Evolutionary conservation across 192 early-diverging fungal genomes (phyloP).

Genomic region (Ambispora gerdemannii): DNA sequence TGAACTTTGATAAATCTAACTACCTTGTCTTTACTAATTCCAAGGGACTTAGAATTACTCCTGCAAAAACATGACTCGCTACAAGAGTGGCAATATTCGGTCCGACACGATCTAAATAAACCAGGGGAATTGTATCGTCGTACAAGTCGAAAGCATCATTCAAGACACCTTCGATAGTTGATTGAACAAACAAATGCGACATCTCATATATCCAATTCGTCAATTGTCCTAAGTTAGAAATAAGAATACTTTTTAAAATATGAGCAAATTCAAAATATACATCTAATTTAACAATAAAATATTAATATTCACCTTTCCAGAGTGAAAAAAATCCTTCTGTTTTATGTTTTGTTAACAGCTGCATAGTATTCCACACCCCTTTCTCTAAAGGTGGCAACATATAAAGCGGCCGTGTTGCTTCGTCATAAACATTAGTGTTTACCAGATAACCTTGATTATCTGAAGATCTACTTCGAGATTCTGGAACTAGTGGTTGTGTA

Average conservation of each 20-base stretch:
- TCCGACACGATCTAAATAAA: slow-evolving; percentile 55
- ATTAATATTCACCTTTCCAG: slow-evolving; percentile 45
- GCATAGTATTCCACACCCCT: slow-evolving; percentile 58
- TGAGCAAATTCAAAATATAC: slow-evolving; percentile 29
- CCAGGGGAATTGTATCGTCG: slow-evolving; percentile 76
- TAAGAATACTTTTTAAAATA: too few species aligned
- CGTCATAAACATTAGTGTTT: slow-evolving; percentile 47
- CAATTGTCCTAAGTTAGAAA: slow-evolving; percentile 60
- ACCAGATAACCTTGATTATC: slow-evolving; percentile 67
- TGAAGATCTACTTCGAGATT: slow-evolving; percentile 43
- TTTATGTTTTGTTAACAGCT: slow-evolving; percentile 52
- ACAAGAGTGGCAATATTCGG: slow-evolving; percentile 71
- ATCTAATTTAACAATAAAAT: neutral
- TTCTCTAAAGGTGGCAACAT: slow-evolving; percentile 59
- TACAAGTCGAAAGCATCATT: slow-evolving; percentile 92
- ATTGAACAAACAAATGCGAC: slow-evolving; percentile 71
- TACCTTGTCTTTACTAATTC: slow-evolving; percentile 88
- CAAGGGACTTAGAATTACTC: slow-evolving; percentile 81
- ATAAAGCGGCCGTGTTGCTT: slow-evolving; percentile 55
- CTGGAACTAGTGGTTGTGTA: slow-evolving; percentile 39
- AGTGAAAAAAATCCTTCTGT: slow-evolving; percentile 60
- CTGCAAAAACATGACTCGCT: slow-evolving; percentile 69
- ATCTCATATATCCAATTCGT: slow-evolving; percentile 77
- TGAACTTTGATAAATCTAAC: neutral
- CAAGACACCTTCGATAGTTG: slow-evolving; percentile 78